Conservation (phyloP, 2,329 filamentous ascomycete species). For the Phialocephala subalpina region DNA sequence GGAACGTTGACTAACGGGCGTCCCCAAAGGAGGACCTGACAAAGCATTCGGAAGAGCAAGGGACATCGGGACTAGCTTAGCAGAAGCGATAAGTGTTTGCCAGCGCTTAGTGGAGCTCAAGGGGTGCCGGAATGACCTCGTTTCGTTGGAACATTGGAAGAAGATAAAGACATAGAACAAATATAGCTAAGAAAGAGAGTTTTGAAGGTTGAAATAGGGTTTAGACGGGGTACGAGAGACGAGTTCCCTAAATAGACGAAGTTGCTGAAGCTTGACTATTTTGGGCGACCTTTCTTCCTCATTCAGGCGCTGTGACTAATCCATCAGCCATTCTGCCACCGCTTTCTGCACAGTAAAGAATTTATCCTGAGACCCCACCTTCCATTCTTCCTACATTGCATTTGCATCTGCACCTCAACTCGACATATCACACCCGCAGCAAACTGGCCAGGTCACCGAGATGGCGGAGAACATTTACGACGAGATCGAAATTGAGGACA, state of each 20-base stretch:
- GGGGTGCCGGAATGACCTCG: neutral
- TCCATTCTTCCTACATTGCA: slow-evolving; percentile 11
- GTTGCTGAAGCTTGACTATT: neutral
- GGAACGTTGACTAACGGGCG: slow-evolving; percentile 6
- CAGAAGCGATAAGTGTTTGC: neutral
- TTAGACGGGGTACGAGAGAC: neutral
- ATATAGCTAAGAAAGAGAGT: neutral
- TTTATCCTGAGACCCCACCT: slow-evolving; percentile 13
- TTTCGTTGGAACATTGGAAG: neutral
- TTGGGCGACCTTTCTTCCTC: neutral
- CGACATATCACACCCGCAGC: neutral
- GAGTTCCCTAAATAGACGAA: slow-evolving; percentile 16
- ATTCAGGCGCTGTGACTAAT: slow-evolving; percentile 8
- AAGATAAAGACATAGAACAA: slow-evolving; percentile 11
- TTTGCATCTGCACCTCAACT: slow-evolving; percentile 6
- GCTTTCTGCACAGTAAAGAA: neutral
- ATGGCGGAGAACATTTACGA: slow-evolving; percentile 84
- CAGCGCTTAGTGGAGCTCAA: neutral
- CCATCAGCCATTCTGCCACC: slow-evolving; percentile 1
- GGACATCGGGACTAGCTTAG: neutral
- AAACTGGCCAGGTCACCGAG: slow-evolving; percentile 3
- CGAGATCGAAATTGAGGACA: slow-evolving; percentile 98
- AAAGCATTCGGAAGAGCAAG: neutral
- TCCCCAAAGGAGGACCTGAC: neutral
- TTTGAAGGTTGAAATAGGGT: slow-evolving; percentile 11